Evolutionary conservation across 257 asterid species (phyloP).

Genomic region (Gentiana straminea): DNA sequence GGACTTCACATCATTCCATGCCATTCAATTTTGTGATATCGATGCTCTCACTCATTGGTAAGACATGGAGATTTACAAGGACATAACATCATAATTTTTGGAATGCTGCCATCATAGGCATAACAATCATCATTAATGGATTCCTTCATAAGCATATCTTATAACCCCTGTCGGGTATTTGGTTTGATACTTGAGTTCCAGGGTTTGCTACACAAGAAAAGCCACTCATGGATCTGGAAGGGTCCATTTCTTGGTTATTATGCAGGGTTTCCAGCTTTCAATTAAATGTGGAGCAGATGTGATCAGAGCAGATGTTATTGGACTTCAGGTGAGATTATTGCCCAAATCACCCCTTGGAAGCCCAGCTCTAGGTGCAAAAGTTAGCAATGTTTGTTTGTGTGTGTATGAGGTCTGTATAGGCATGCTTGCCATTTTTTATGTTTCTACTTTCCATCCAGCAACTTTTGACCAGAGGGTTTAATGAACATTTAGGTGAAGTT

Average conservation of each 20-base stretch:
- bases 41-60: constrained; percentile 12
- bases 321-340: constrained; percentile 12
- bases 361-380: no score
- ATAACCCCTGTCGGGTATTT: constrained; percentile 6
- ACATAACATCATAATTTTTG: constrained; percentile 5
- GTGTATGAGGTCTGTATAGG: no score
- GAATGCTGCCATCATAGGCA: constrained; percentile 4
- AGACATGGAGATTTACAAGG: constrained; percentile 9
- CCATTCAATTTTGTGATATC: constrained; percentile 5
- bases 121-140: constrained; percentile 10
- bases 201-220: constrained; percentile 15
- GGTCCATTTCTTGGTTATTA: constrained; percentile 12
- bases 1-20: constrained; percentile 6
- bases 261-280: constrained; percentile 25
- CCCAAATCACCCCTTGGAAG: no score
- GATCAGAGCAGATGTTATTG: constrained; percentile 13
- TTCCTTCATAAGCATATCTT: constrained; percentile 6
- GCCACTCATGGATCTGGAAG: constrained; percentile 17
- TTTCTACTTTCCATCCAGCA: no score
- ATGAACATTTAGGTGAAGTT: no score
- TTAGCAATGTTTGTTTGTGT: no score
- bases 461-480: no score
- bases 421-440: no score
- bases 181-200: constrained; percentile 13
- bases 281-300: constrained; percentile 8